Evolutionary conservation across 225 moss, liverwort and hornwort genomes (phyloP), one percentile per base, ranked within the genome.

Genomic region (Neckera pumila): DNA sequence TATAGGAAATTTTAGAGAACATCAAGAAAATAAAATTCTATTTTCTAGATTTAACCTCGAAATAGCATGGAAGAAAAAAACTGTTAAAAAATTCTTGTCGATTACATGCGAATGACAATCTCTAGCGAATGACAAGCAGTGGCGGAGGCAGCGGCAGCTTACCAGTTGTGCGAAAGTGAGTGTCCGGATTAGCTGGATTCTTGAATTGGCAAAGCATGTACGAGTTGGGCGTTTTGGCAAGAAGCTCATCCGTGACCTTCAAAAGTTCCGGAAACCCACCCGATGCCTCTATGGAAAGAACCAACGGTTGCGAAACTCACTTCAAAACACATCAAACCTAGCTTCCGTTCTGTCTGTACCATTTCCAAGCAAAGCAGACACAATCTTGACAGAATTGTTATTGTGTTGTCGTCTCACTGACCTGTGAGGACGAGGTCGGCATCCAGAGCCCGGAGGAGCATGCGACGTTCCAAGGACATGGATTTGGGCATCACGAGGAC

Each of bases 381-480:
- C 43, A 43, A 66, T 34, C 80, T 80, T 80, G 69, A 58, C 11
- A 81, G 11, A 69, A 20, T 22, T 58, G 16, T 18, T 25, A 27
- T 45, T 47, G 45, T 5, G 45, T 33, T 20, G n/a, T 11, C n/a
- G 28, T 42, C 31, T 7, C n/a, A 51, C 87, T 61, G 76, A 97
- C 97, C 97, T 92, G 94, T 74, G 26, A 98, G 66, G 61, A 94
- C 62, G 34, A 97, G 22, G 74, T 91, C 90, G 61, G 97, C 98
- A 33, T 92, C 95, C 57, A 98, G 88, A 80, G 96, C 95, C 80
- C 96, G 95, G 84, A 97, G 74, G 76, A 98, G 34, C 36, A 97
- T 94, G 71, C 97, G 94, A 49, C 98, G 95, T 85, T 98, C 98
- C n/a, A 98, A 49, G 57, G 98, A 98, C 81, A 77, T 91, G 34